Evolutionary conservation across 139 green algal species (phyloP).

Genomic region (Zygnema circumcarinatum): DNA sequence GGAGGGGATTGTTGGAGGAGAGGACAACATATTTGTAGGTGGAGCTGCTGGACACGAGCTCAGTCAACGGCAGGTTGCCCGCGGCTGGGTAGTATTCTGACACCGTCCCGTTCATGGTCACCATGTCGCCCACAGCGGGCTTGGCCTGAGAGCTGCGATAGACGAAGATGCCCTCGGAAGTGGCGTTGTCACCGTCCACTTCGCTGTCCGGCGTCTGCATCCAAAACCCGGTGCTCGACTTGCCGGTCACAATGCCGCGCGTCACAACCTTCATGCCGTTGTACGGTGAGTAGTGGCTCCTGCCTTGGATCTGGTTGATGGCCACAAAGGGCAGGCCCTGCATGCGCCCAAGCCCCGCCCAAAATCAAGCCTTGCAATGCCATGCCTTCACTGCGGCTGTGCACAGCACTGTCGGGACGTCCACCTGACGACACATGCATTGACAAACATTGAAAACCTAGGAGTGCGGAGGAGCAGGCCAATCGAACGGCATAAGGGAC

Average conservation of each 20-base stretch:
- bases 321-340: too few relatives aligned
- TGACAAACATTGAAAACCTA: too few relatives aligned
- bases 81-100: conserved; percentile 7
- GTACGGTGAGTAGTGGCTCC: conserved; percentile 1
- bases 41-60: background rate
- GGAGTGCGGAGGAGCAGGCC: too few relatives aligned
- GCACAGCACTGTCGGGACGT: too few relatives aligned
- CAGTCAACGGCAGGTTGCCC: background rate
- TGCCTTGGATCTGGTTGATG: conserved; percentile 26
- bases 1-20: background rate
- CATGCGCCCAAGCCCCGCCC: too few relatives aligned
- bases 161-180: conserved; percentile 11
- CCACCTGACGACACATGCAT: too few relatives aligned
- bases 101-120: background rate
- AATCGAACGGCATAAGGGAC: too few relatives aligned
- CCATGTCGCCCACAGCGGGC: background rate
- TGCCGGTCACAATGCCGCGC: background rate
- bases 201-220: conserved; percentile 18
- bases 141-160: background rate
- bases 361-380: too few relatives aligned
- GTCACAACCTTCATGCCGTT: background rate
- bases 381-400: too few relatives aligned
- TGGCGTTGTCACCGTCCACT: background rate
- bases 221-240: background rate
- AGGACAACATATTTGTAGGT: background rate